Evolutionary conservation across 164 flowering plant species (phyloP), one percentile per base, ranked within the genome.

Genomic region (Magnolia sinica): DNA sequence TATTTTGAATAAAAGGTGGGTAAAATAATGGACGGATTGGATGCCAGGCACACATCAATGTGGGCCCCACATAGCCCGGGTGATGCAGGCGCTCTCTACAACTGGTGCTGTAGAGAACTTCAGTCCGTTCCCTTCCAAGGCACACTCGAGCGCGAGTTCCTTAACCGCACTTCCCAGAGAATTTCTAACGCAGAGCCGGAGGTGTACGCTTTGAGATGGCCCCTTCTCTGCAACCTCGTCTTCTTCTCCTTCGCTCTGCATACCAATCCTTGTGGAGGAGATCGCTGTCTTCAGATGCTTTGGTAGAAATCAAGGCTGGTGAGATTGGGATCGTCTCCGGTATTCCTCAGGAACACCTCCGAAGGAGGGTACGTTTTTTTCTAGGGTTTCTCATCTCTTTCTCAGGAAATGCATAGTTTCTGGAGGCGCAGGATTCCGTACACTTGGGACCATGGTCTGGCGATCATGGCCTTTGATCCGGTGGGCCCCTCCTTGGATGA

Each of bases 271-370:
- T 74, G 6, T 70, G 78, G 49, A 50, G 83, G 59, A 79, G 88
- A 74, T 73, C 85, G 0, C 85, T 85, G 77, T 82, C 91, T 9
- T 63, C 89, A 9, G 90, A 87, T 37, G 84, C 90, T 1, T 73
- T 89, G 83, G 87, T 84, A 4, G 89, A 88, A 77, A 13, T 81
- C 80, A 85, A 86, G 66, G 80, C 91, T 1, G 91, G 91, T n/a
- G 92, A 91, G 83, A 85, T 91, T 76, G 92, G 91, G 10, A 81
- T 82, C 73, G 87, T 91, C 71, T 88, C 91, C 6, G 91, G 90
- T 11, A 91, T 91, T 65, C 92, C 91, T 10, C 81, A 87, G n/a
- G 95, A 89, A 45, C 95, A 89, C 59, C 92, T 87, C 70, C 84
- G 82, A 9, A 76, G 92, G 66, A 82, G 80, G 90, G 92, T 89